Evolutionary conservation across 1,284 basidiomycete genomes (phyloP).

Genomic region (Tremellales sp.): DNA sequence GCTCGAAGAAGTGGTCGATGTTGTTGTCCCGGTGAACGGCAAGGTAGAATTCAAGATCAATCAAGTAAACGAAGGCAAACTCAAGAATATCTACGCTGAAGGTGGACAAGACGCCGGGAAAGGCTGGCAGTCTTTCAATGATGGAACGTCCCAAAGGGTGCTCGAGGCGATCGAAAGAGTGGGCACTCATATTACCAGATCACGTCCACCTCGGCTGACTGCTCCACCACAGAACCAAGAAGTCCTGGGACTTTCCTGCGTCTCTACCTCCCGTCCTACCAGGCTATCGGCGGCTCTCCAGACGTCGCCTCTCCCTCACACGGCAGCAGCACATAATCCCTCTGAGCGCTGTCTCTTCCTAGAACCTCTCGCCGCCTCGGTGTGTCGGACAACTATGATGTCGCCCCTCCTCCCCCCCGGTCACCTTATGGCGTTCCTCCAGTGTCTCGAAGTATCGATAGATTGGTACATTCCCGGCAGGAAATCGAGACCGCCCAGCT

Average conservation of each 20-base stretch:
- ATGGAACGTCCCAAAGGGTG: not conserved
- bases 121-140: not conserved
- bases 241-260: not conserved
- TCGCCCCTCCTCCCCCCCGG: not conserved
- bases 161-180: not conserved
- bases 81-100: not conserved
- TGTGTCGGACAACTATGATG: not conserved
- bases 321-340: not conserved
- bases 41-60: slow-evolving; percentile 8
- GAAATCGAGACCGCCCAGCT: too few species aligned
- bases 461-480: too few species aligned
- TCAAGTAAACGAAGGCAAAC: not conserved
- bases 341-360: too few species aligned
- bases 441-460: not conserved
- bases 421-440: not conserved
- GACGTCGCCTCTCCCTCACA: not conserved
- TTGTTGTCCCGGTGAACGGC: slow-evolving; percentile 19
- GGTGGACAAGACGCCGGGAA: not conserved
- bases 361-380: too few species aligned
- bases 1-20: slow-evolving; percentile 20
- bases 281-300: not conserved
- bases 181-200: not conserved
- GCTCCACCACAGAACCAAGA: not conserved
- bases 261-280: not conserved
- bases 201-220: not conserved